These are phyloP conservation scores for Penicillium brasilianum DNA, from an alignment of 2,329 filamentous ascomycete species.

Conservation along the genomic window DNA sequence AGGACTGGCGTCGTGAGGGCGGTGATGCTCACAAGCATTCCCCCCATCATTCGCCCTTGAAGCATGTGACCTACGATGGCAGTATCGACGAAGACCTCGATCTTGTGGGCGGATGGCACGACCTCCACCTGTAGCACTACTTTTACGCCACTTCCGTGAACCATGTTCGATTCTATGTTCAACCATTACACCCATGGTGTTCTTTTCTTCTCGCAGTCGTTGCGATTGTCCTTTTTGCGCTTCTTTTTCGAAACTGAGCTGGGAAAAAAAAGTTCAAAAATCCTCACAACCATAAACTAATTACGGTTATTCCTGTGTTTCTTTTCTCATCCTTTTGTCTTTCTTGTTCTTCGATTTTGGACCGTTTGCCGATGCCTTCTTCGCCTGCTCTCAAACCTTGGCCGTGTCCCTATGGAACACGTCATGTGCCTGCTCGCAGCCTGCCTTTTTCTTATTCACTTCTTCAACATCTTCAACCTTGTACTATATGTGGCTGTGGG, in stretches of 20 bases:
- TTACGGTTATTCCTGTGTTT: slow-evolving; percentile 13
- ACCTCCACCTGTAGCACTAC: slow-evolving; percentile 62
- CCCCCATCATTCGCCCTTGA: slow-evolving; percentile 41
- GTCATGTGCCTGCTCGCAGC: slow-evolving; percentile 7
- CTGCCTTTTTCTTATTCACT: slow-evolving; percentile 14
- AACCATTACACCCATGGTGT: not conserved
- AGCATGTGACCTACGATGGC: slow-evolving; percentile 56
- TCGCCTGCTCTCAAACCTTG: slow-evolving; percentile 15
- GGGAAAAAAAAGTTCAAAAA: slow-evolving; percentile 36
- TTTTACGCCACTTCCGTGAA: slow-evolving; percentile 16
- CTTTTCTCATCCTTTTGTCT: slow-evolving; percentile 20
- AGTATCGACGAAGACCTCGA: slow-evolving; percentile 73
- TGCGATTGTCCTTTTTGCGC: slow-evolving; percentile 23
- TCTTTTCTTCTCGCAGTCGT: slow-evolving; percentile 27
- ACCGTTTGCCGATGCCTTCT: slow-evolving; percentile 21
- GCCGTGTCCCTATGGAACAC: not conserved
- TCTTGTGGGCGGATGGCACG: slow-evolving; percentile 93
- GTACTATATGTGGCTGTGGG: slow-evolving; percentile 30
- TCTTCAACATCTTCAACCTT: slow-evolving; percentile 16
- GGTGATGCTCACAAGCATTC: slow-evolving; percentile 37
- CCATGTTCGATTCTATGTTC: slow-evolving; percentile 12
- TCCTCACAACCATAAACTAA: slow-evolving; percentile 32
- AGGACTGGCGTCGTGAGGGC: slow-evolving; percentile 54
- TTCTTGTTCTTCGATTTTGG: slow-evolving; percentile 24
- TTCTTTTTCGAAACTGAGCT: slow-evolving; percentile 25